Evolutionary conservation across 2,329 filamentous ascomycete genomes (phyloP).

Genomic region (Parastagonospora nodorum): DNA sequence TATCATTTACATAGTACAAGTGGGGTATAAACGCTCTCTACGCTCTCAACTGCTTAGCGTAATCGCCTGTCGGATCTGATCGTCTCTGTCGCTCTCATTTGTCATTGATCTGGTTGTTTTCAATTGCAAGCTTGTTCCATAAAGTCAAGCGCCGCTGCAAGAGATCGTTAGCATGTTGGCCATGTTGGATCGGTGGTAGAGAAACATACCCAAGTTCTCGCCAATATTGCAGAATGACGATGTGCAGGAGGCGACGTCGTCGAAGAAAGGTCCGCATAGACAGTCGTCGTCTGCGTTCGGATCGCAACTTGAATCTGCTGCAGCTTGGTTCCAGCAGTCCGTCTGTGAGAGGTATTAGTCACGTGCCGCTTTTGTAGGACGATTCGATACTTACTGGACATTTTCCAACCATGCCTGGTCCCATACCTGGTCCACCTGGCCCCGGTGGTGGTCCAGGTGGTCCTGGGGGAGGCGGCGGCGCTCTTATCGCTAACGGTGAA

Average conservation of each 20-base stretch:
- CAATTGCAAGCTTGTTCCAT: conserved; percentile 10
- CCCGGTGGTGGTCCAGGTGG: too few species aligned
- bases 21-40: too few species aligned
- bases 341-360: conserved; percentile 13
- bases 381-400: conserved; percentile 30
- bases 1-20: too few species aligned
- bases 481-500: conserved; percentile 4
- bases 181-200: background rate
- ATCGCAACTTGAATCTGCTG: conserved; percentile 32
- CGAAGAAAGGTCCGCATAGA: conserved; percentile 41
- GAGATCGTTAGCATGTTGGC: conserved; percentile 1
- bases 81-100: too few species aligned
- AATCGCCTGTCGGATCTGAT: too few species aligned
- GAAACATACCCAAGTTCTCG: conserved; percentile 41
- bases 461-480: too few species aligned
- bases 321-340: conserved; percentile 43
- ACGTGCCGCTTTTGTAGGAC: background rate
- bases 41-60: too few species aligned
- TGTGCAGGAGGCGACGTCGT: conserved; percentile 36
- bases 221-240: conserved; percentile 31
- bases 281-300: conserved; percentile 38
- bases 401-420: conserved; percentile 21
- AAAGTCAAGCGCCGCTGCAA: conserved; percentile 17
- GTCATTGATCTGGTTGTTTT: background rate
- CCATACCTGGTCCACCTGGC: conserved; percentile 2